A percentile compares a stretch with the other conserved stretches of the same genome.
Evolutionary conservation across 352 stramenopile species (phyloP).

Genomic region (Phytophthora melonis): DNA sequence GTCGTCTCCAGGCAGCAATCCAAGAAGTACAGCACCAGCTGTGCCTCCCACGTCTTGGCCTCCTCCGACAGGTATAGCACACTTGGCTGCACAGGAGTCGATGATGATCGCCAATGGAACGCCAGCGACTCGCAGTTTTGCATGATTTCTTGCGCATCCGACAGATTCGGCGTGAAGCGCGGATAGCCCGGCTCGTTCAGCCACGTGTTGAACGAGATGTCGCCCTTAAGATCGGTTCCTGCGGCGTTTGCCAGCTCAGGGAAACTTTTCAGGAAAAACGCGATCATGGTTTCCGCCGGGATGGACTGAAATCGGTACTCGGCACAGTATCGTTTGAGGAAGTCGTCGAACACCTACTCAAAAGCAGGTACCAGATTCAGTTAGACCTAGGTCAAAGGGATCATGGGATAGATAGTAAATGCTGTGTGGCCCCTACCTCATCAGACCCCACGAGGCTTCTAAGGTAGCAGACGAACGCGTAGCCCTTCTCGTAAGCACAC

Average conservation of each 20-base stretch:
- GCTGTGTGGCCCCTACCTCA: slow-evolving; percentile 36
- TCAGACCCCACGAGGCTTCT: slow-evolving; percentile 72
- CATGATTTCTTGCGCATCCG: slow-evolving; percentile 76
- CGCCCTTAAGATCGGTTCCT: slow-evolving; percentile 59
- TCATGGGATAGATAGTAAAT: background rate
- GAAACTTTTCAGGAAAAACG: slow-evolving; percentile 77
- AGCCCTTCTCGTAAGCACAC: slow-evolving; percentile 86
- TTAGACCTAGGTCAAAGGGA: background rate
- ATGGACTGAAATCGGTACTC: slow-evolving; percentile 84
- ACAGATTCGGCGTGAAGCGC: slow-evolving; percentile 63
- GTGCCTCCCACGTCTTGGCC: slow-evolving; percentile 67
- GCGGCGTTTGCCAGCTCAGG: slow-evolving; percentile 57
- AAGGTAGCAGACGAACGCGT: slow-evolving; percentile 81
- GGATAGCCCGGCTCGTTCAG: slow-evolving; percentile 73
- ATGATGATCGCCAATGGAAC: slow-evolving; percentile 67
- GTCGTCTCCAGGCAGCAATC: slow-evolving; percentile 64
- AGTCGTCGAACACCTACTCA: slow-evolving; percentile 68
- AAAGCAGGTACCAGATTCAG: background rate
- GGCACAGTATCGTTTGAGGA: slow-evolving; percentile 71
- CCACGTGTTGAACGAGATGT: slow-evolving; percentile 76
- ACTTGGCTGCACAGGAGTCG: slow-evolving; percentile 63
- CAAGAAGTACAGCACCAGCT: slow-evolving; percentile 73
- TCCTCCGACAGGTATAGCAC: slow-evolving; percentile 70
- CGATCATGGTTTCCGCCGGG: slow-evolving; percentile 72
- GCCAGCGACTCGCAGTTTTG: slow-evolving; percentile 71